Evolutionary conservation across 2,329 filamentous ascomycete genomes (phyloP).

Genomic region (Curvularia lunata): DNA sequence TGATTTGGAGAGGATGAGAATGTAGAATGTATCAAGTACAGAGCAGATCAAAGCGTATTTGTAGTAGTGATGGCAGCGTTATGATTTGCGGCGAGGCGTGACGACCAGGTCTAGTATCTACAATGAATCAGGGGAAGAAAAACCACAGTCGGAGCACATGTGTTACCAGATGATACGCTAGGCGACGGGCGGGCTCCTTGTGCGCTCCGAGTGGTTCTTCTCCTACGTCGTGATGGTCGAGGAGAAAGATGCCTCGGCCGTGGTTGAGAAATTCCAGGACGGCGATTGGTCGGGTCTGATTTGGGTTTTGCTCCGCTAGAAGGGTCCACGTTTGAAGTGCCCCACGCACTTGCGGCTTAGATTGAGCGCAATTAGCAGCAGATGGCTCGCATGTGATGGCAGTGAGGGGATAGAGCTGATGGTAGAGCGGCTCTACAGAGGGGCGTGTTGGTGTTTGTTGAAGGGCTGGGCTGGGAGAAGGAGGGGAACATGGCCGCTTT

Average conservation of each 20-base stretch:
- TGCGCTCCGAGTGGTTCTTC: conserved; percentile 16
- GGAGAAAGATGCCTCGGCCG: conserved; percentile 31
- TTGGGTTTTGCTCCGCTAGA: conserved; percentile 4
- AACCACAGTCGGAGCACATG: conserved; percentile 12
- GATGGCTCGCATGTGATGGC: not conserved
- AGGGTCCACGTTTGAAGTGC: conserved; percentile 13
- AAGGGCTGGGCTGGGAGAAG: not conserved
- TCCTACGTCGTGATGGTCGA: conserved; percentile 12
- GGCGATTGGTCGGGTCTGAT: conserved; percentile 23
- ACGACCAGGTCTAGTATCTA: conserved; percentile 8
- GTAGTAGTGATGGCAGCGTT: not conserved
- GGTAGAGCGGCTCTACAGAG: not conserved
- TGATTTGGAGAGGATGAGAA: not conserved
- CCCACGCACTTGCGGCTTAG: conserved; percentile 7
- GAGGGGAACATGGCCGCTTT: not conserved
- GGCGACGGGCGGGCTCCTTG: conserved; percentile 10
- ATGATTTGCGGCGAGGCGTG: not conserved
- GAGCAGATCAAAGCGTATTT: not conserved
- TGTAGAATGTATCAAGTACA: not conserved
- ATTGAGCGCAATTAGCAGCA: not conserved
- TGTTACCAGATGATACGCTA: conserved; percentile 21
- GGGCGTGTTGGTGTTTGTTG: not conserved
- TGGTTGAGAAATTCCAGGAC: conserved; percentile 6
- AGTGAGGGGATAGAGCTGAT: no score
- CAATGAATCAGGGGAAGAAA: conserved; percentile 5